Conservation (phyloP, 2,329 filamentous ascomycete species). For the Alternaria angustiovoidea region DNA sequence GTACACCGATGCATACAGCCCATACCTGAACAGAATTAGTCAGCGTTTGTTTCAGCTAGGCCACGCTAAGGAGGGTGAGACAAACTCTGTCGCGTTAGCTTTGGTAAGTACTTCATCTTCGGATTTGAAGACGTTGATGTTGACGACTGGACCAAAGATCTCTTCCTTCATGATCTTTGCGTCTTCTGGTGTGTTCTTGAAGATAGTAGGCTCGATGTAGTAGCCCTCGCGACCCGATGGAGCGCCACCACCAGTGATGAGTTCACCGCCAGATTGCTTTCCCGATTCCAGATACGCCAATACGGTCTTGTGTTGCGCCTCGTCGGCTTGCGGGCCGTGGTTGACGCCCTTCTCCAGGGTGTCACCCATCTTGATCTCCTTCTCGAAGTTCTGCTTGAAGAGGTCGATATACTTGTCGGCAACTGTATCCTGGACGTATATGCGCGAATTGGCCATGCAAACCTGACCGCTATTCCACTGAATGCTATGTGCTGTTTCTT, state of each 20-base stretch:
- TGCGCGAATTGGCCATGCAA: constrained; percentile 66
- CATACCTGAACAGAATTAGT: constrained; percentile 61
- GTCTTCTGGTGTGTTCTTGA: constrained; percentile 76
- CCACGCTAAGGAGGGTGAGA: not conserved
- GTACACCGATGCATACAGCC: constrained; percentile 85
- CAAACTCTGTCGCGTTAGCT: constrained; percentile 77
- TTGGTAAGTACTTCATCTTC: constrained; percentile 80
- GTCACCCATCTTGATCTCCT: constrained; percentile 55
- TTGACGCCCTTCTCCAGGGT: constrained; percentile 78
- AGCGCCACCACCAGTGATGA: constrained; percentile 42
- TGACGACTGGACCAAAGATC: constrained; percentile 84
- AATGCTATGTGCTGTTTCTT: constrained; percentile 57
- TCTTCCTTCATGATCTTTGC: constrained; percentile 86
- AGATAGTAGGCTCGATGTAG: constrained; percentile 76
- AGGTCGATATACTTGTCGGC: constrained; percentile 56
- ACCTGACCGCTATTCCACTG: constrained; percentile 65
- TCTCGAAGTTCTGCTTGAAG: constrained; percentile 47
- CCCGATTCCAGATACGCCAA: constrained; percentile 62
- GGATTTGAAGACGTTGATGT: constrained; percentile 78
- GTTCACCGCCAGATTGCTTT: constrained; percentile 67
- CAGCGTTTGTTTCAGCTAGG: constrained; percentile 7
- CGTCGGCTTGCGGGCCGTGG: constrained; percentile 62
- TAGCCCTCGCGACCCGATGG: constrained; percentile 44
- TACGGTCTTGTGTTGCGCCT: constrained; percentile 60
- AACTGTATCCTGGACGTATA: constrained; percentile 65